Percentiles rank a stretch among this genome's conserved stretches.
These are phyloP conservation scores for Pseudogymnoascus sp. DNA, from an alignment of 2,329 filamentous ascomycete species.

Conservation along the genomic window DNA sequence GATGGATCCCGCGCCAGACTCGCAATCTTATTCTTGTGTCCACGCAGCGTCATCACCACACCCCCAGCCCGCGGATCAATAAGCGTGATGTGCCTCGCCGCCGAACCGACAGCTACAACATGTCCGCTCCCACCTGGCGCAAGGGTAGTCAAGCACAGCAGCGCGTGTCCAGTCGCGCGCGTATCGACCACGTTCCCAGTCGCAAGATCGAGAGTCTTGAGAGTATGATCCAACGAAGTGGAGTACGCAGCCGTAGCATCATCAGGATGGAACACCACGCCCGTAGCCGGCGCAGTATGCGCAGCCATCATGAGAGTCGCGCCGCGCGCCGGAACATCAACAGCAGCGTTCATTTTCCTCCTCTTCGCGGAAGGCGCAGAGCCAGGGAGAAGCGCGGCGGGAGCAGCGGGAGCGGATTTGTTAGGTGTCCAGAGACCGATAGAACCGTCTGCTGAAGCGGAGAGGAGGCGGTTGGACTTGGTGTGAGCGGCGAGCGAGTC, in stretches of 20 bases:
- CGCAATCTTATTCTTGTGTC: slow-evolving; percentile 68
- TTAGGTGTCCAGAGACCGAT: slow-evolving; percentile 85
- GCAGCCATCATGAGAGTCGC: slow-evolving; percentile 62
- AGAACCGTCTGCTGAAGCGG: slow-evolving; percentile 72
- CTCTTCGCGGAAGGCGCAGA: slow-evolving; percentile 63
- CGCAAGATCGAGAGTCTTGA: slow-evolving; percentile 85
- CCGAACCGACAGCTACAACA: slow-evolving; percentile 65
- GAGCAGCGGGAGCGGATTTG: slow-evolving; percentile 66
- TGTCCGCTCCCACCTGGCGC: slow-evolving; percentile 41
- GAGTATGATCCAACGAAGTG: slow-evolving; percentile 79
- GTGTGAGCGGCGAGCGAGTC: slow-evolving; percentile 68
- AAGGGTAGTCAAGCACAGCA: slow-evolving; percentile 71
- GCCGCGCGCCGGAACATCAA: slow-evolving; percentile 57
- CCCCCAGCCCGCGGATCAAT: slow-evolving; percentile 80
- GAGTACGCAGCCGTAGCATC: slow-evolving; percentile 89
- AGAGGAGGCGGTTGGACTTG: slow-evolving; percentile 68
- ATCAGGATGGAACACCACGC: slow-evolving; percentile 73
- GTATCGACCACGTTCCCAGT: slow-evolving; percentile 72
- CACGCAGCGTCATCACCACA: slow-evolving; percentile 79
- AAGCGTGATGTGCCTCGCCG: slow-evolving; percentile 81
- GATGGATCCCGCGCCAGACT: slow-evolving; percentile 40
- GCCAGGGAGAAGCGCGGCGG: slow-evolving; percentile 54
- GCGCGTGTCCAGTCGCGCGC: slow-evolving; percentile 71
- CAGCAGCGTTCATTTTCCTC: slow-evolving; percentile 53
- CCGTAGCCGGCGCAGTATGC: slow-evolving; percentile 67